Percentiles rank a stretch among this genome's conserved stretches.
Conservation (phyloP, 2,329 filamentous ascomycete species). For the Botrytis sinoallii region DNA sequence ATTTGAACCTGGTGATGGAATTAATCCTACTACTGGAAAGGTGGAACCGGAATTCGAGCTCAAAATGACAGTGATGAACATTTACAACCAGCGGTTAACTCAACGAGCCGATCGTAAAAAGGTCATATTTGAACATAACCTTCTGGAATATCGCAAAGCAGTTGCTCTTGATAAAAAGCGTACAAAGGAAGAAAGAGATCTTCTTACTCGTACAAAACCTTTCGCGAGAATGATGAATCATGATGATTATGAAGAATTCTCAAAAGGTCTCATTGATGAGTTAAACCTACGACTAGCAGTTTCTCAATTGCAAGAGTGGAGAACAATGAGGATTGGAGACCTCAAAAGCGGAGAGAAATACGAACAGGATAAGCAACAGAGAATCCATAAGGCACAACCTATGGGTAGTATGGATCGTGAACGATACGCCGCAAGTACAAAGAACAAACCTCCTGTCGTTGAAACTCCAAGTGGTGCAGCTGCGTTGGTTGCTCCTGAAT, state of each 20-base stretch:
- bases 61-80: constrained; percentile 97
- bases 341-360: constrained; percentile 87
- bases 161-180: constrained; percentile 87
- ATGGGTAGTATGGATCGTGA: constrained; percentile 84
- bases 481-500: constrained; percentile 73
- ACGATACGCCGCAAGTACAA: constrained; percentile 66
- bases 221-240: constrained; percentile 97
- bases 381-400: constrained; percentile 66
- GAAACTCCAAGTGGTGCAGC: constrained; percentile 74
- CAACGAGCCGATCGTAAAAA: constrained; percentile 92
- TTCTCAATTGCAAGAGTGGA: constrained; percentile 88
- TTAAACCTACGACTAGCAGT: constrained; percentile 90
- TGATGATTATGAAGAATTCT: constrained; percentile 82
- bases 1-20: constrained; percentile 91
- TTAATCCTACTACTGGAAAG: constrained; percentile 79
- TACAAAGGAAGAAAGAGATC: constrained; percentile 89
- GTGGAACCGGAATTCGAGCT: constrained; percentile 95
- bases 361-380: constrained; percentile 78
- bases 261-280: constrained; percentile 83
- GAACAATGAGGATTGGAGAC: constrained; percentile 77
- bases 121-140: constrained; percentile 90
- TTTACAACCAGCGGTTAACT: constrained; percentile 90
- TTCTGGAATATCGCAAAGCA: constrained; percentile 93
- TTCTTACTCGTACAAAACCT: constrained; percentile 90
- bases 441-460: constrained; percentile 58